Base-by-base conservation (phyloP, 768 basidiomycete species). In the Boletus eberwhitei region DNA sequence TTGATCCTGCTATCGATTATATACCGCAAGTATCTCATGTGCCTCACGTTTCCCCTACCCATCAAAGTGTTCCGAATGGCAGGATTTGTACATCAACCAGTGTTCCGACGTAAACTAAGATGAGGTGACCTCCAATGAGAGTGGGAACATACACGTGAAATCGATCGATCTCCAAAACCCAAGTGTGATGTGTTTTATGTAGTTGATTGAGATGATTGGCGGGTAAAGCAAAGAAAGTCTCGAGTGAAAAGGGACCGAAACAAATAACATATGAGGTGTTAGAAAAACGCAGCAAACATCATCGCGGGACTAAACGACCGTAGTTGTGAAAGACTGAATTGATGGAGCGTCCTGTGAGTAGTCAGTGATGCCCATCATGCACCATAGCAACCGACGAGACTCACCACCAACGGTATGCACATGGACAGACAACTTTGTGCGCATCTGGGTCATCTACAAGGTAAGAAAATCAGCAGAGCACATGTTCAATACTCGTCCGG, bases 401-500 rank as follows among this genome's bases (percentile, higher is more conserved):
- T 46, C 24, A 57, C 66, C 64, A 61, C 53, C 54, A 26, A 59
- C 21, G 36, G n/a, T 57, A 65, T 62, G 59, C 57, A 62, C 62
- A 67, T 43, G 40, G 49, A 59, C 59, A 69, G 49, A 61, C 59
- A 68, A 52, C 24, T 48, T 52, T 60, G 45, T 66, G 60, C 48
- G 42, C 34, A 57, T 49, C 44, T 43, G 54, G 48, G 32, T 57
- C 55, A 64, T 65, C 40, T 70, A 72, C 66, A 60, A 58, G 34
- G 31, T 47, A 29, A 34, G 42, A 47, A 41, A 57, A 43, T 48
- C 26, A 39, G 14, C 29, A 43, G 45, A 50, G 45, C 22, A 35
- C 44, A 17, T 57, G 65, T 59, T 74, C 57, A 82, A 35, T 82
- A 79, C 59, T 79, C 82, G 57, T 79, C 80, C 22, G 75, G 74